Conservation (phyloP, 169 alveolate genomes). For the Plasmodium malariae region DNA sequence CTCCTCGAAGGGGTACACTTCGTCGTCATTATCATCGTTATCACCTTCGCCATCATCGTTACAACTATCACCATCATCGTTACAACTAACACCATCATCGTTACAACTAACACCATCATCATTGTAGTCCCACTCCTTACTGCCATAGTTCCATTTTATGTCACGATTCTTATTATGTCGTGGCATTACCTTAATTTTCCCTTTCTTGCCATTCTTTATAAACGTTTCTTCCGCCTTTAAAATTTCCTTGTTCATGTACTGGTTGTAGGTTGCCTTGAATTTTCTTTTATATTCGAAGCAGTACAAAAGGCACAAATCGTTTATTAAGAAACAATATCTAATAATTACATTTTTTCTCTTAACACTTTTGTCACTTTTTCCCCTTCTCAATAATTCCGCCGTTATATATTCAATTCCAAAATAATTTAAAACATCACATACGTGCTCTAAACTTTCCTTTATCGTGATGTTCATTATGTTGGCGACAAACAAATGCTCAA, state of each 20-base stretch:
- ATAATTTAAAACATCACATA: constrained; percentile 40
- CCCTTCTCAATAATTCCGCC: constrained; percentile 60
- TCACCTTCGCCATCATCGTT: neutral
- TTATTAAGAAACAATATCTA: constrained; percentile 36
- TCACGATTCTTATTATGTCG: neutral
- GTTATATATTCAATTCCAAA: constrained; percentile 73
- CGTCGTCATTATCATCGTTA: constrained; percentile 4
- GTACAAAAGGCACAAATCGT: constrained; percentile 60
- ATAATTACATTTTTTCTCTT: constrained; percentile 45
- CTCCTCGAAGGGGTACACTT: constrained; percentile 28
- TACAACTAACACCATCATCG: neutral
- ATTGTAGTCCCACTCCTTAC: neutral
- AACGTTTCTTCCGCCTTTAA: constrained; percentile 16
- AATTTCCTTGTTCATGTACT: constrained; percentile 47
- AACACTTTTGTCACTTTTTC: constrained; percentile 31
- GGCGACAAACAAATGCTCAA: neutral
- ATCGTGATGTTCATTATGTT: constrained; percentile 37
- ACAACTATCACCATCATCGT: neutral
- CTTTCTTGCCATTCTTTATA: neutral
- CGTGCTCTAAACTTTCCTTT: constrained; percentile 71
- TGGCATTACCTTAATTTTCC: neutral
- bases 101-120: neutral
- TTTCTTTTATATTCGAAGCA: constrained; percentile 49
- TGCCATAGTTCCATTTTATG: neutral
- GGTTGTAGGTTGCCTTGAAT: constrained; percentile 58